Evolutionary conservation across 2,329 filamentous ascomycete genomes (phyloP), one percentile per base, ranked within the genome.

Genomic region (Fusarium sp.): DNA sequence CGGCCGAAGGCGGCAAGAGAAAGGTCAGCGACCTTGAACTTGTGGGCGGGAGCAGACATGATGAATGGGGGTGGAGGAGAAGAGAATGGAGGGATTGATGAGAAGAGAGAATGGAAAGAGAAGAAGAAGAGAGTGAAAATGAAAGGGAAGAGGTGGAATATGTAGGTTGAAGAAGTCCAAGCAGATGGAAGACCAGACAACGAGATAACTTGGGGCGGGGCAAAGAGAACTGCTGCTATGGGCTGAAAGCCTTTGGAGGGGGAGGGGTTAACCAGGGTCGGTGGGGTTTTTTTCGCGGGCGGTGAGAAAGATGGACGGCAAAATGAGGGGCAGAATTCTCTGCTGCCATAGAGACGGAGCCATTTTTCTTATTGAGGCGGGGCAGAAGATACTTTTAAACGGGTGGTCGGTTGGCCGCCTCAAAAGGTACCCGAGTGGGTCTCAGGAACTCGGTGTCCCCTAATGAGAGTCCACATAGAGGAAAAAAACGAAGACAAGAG

Each of bases 1-100:
- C 96, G 94, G 85, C 96, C 96, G 82, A 99, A 98, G 84, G 96
- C 96, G 81, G 96, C 95, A 82, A 98, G 91, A 82, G 92, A 93
- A 83, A 98, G 92, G 89, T 98, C 96, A 81, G 95, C 94, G 86
- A 99, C 95, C 93, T 98, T 97, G 92, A 94, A 97, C 85, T 93
- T 95, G 84, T 91, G 86, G 81, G 94, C 94, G 85, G 94, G 94
- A 79, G 93, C 92, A 88, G 87, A 83, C 88, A 90, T 90, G 69
- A 71, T 74, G 65, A 63, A 66, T 62, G 74, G 27, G 72, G 34
- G 34, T 38, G 6, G 65, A 73, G 60, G 49, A 52, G 24, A n/a
- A 62, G 72, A 58, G 63, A 56, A 58, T 73, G 59, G 62, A 67
- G 62, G 73, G 62, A 69, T 72, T 56, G 65, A 61, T 60, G 68